Base-by-base conservation (phyloP, 805 yeast genomes). In the Metschnikowia peoriensis region DNA sequence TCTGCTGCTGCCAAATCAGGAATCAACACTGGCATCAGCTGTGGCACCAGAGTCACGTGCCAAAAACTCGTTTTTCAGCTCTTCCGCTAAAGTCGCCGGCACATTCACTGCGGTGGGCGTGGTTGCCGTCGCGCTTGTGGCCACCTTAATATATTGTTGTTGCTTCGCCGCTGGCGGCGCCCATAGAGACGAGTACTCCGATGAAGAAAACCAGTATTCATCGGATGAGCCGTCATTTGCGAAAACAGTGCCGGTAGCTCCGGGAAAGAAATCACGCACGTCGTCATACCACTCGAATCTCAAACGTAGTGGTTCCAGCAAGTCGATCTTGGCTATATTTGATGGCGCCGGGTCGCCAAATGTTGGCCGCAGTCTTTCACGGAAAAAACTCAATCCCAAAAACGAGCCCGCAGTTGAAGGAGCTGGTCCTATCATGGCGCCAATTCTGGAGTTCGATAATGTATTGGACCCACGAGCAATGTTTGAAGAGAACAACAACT, bases 21-120 rank as follows among this genome's bases (percentile, higher is more conserved):
- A 54, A 28, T 16, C 57, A 4, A 17, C 53, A n/a, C 32, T 50
- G 14, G 15, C 45, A 17, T 12, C 48, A 22, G 22, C 22, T 22
- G 22, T 22, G 40, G 17, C 15, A 42, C 28, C 44, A 16, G 37
- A 29, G 29, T 6, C 47, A 15, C 16, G 11, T 28, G n/a, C 47
- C 32, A 41, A 39, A 61, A 61, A 32, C 9, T 72, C 84, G 2
- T 89, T 86, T 63, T 89, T 87, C 76, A 75, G 78, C 52, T 72
- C 82, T 44, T 81, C 81, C 44, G 96, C 93, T 0, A 87, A 86
- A 64, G 94, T 89, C 1, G 96, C 92, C 0, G 97, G 96, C 3
- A 87, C 90, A 0, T 89, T 89, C 68, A 82, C 87, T 1, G 91
- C 81, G 0, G 94, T 89, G 15, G 96, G 92, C 1, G 60, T 89